A percentile compares a stretch with the other conserved stretches of the same genome.
Conservation (phyloP, 352 stramenopile genomes). For the Peronospora destructor region DNA sequence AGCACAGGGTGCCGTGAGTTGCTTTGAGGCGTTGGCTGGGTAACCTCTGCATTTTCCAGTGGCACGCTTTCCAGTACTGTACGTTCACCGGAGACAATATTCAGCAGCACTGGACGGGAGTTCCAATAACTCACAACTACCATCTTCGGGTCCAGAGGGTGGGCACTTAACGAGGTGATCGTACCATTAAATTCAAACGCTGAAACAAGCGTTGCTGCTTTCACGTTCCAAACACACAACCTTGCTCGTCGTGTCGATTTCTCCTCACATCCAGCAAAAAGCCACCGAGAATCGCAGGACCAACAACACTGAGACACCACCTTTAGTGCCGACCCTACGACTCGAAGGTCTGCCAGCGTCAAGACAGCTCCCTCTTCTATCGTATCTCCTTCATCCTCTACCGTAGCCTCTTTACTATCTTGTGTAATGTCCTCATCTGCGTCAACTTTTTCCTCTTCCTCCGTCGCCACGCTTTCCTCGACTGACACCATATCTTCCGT, state of each 20-base stretch:
- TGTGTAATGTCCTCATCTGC: slow-evolving; percentile 3
- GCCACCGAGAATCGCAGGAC: slow-evolving; percentile 52
- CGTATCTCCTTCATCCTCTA: slow-evolving; percentile 14
- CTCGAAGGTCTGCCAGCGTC: slow-evolving; percentile 40
- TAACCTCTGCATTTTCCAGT: slow-evolving; percentile 45
- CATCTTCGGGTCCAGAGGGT: slow-evolving; percentile 46
- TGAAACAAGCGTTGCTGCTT: slow-evolving; percentile 45
- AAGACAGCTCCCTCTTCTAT: slow-evolving; percentile 17
- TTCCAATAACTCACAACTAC: slow-evolving; percentile 60
- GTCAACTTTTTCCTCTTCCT: slow-evolving; percentile 24
- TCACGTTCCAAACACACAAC: slow-evolving; percentile 65
- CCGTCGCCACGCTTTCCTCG: slow-evolving; percentile 28
- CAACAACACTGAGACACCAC: slow-evolving; percentile 56
- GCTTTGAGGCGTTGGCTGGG: slow-evolving; percentile 33
- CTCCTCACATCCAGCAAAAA: slow-evolving; percentile 67
- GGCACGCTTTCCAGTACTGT: slow-evolving; percentile 32
- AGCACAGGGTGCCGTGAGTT: slow-evolving; percentile 55
- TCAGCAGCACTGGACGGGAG: slow-evolving; percentile 42
- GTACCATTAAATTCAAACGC: slow-evolving; percentile 51
- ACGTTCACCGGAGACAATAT: slow-evolving; percentile 34
- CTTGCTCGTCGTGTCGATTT: slow-evolving; percentile 47
- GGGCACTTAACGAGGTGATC: slow-evolving; percentile 50
- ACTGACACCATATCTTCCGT: slow-evolving; percentile 26
- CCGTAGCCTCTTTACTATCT: slow-evolving; percentile 18
- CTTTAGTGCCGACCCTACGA: slow-evolving; percentile 51